Percentiles rank a stretch among this genome's conserved stretches.
These are phyloP conservation scores for Podospora didyma DNA, from an alignment of 495 filamentous ascomycete genomes.

Conservation along the genomic window DNA sequence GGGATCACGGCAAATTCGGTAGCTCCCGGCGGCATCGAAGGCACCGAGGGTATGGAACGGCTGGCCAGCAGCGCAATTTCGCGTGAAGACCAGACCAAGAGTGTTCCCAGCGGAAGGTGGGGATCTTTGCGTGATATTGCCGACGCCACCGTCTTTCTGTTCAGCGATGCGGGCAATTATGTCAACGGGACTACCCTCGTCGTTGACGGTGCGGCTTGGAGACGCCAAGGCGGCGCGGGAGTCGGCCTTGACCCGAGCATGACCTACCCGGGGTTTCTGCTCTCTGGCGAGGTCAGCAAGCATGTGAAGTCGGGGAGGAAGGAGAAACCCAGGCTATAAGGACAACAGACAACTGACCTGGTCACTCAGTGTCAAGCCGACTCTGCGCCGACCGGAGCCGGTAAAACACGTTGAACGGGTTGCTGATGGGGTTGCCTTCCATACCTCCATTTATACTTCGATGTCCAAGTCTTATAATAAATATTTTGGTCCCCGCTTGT, in stretches of 20 bases:
- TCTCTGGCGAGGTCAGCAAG: slow-evolving; percentile 37
- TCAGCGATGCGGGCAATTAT: slow-evolving; percentile 78
- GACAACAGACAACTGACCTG: not conserved
- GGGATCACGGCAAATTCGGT: slow-evolving; percentile 90
- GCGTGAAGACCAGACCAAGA: slow-evolving; percentile 22
- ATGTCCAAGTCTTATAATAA: too few relatives aligned
- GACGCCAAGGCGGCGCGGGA: slow-evolving; percentile 40
- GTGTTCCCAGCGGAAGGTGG: slow-evolving; percentile 64
- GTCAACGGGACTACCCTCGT: slow-evolving; percentile 75
- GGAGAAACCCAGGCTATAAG: slow-evolving; percentile 38
- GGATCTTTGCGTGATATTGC: slow-evolving; percentile 87
- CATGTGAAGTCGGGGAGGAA: slow-evolving; percentile 38
- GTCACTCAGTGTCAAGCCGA: too few relatives aligned
- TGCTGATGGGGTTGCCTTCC: too few relatives aligned
- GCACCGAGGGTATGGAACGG: slow-evolving; percentile 58
- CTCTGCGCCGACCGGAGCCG: too few relatives aligned
- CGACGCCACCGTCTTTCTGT: slow-evolving; percentile 85
- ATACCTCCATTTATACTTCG: too few relatives aligned
- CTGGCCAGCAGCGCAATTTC: slow-evolving; percentile 40
- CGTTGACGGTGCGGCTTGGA: slow-evolving; percentile 75
- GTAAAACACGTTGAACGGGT: too few relatives aligned
- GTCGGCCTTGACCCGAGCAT: slow-evolving; percentile 44
- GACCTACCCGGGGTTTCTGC: slow-evolving; percentile 43
- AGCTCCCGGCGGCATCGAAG: slow-evolving; percentile 71
- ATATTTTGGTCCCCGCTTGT: not conserved